Evolutionary conservation across 2,329 filamentous ascomycete species (phyloP).

Genomic region (Hypocreales sp.): DNA sequence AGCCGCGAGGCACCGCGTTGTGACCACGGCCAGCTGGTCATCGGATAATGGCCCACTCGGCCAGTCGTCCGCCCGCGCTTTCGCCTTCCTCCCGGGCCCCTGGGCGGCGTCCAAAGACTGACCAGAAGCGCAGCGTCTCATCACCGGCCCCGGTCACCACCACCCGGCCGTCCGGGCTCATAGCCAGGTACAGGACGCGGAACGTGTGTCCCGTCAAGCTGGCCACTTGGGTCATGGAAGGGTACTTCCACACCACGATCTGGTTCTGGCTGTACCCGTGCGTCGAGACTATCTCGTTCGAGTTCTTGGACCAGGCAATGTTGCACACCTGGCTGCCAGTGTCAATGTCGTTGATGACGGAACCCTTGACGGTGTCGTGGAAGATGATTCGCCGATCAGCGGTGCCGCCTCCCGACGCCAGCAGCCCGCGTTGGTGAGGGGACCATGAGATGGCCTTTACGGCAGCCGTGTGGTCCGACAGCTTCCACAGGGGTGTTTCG

Average conservation of each 20-base stretch:
- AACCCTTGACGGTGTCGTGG: slow-evolving; percentile 83
- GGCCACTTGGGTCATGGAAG: slow-evolving; percentile 92
- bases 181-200: slow-evolving; percentile 86
- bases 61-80: slow-evolving; percentile 41
- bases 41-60: slow-evolving; percentile 75
- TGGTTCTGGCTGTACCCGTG: slow-evolving; percentile 98
- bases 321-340: slow-evolving; percentile 99
- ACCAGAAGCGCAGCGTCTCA: slow-evolving; percentile 94
- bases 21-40: slow-evolving; percentile 21
- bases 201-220: slow-evolving; percentile 94
- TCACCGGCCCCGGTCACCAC: slow-evolving; percentile 94
- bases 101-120: slow-evolving; percentile 75
- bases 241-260: slow-evolving; percentile 99
- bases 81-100: slow-evolving; percentile 55
- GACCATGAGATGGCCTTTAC: slow-evolving; percentile 98
- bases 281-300: slow-evolving; percentile 91
- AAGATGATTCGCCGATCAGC: slow-evolving; percentile 95
- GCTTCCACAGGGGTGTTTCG: slow-evolving; percentile 86
- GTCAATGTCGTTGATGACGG: slow-evolving; percentile 73
- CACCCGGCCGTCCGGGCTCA: slow-evolving; percentile 89
- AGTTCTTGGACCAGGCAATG: slow-evolving; percentile 91
- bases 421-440: slow-evolving; percentile 80
- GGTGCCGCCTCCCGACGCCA: slow-evolving; percentile 93
- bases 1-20: too few species aligned
- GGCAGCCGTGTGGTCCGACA: slow-evolving; percentile 85